Evolutionary conservation across 176 grass and related monocot genomes (phyloP).

Genomic region (Zizania latifolia): DNA sequence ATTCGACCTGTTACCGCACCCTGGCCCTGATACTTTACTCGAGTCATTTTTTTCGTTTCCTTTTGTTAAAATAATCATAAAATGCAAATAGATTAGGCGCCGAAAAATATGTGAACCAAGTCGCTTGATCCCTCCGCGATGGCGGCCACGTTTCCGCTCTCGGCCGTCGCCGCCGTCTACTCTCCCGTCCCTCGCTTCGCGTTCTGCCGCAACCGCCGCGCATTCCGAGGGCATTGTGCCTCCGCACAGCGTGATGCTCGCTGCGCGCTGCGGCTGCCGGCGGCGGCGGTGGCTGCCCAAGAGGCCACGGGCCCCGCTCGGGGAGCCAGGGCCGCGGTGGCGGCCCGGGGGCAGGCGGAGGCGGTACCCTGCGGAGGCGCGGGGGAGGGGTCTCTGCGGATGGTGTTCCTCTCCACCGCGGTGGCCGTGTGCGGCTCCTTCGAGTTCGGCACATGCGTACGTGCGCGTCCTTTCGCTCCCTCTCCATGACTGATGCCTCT

Average conservation of each 20-base stretch:
- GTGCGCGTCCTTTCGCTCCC: background rate
- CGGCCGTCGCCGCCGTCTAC: background rate
- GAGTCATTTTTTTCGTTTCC: too few relatives aligned
- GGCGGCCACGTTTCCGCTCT: slow-evolving; percentile 23
- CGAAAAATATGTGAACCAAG: background rate
- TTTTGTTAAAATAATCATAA: background rate
- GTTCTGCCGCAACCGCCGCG: background rate
- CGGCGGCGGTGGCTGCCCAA: background rate
- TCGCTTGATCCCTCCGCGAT: slow-evolving; percentile 7
- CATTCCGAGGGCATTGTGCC: background rate
- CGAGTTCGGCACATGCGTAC: slow-evolving; percentile 66
- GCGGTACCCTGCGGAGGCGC: background rate
- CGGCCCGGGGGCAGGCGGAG: background rate
- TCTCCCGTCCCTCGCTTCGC: background rate
- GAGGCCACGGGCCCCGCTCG: background rate
- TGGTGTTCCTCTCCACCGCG: slow-evolving; percentile 47
- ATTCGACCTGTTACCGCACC: too few relatives aligned
- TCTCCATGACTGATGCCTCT: background rate
- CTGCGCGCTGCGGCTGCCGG: background rate
- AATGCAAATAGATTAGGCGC: background rate
- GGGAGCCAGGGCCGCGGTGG: background rate
- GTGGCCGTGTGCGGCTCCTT: slow-evolving; percentile 74
- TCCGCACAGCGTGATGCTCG: background rate
- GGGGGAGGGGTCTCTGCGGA: slow-evolving; percentile 32
- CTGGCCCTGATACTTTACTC: too few relatives aligned